These are phyloP conservation scores for Crithidia sp. DNA, from an alignment of 208 protist species.

Conservation along the genomic window DNA sequence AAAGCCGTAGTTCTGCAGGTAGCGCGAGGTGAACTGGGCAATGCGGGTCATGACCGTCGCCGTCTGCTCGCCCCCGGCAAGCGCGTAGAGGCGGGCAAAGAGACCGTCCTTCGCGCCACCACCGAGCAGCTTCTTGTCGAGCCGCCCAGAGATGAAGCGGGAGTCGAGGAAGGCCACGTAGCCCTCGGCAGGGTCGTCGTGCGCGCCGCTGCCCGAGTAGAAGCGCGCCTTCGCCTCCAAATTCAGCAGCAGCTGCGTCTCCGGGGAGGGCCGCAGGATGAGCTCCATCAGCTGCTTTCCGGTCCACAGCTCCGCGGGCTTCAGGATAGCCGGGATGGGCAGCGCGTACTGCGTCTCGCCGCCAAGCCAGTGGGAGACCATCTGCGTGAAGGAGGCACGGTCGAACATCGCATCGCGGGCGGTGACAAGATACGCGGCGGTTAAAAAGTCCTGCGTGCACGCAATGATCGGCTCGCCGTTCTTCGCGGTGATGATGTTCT, in stretches of 20 bases:
- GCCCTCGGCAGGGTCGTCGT: conserved; percentile 90
- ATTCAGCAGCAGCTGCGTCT: conserved; percentile 80
- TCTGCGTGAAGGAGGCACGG: conserved; percentile 86
- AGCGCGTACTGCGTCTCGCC: conserved; percentile 84
- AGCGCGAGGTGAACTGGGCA: conserved; percentile 94
- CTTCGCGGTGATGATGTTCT: conserved; percentile 99
- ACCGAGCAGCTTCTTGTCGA: conserved; percentile 98
- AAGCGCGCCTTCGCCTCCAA: conserved; percentile 92
- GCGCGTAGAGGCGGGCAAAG: conserved; percentile 95
- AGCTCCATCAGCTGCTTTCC: conserved; percentile 99
- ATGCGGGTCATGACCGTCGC: conserved; percentile 96
- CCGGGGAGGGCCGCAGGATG: conserved; percentile 82
- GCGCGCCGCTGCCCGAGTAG: conserved; percentile 73
- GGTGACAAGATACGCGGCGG: conserved; percentile 96
- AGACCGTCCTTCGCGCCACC: conserved; percentile 95
- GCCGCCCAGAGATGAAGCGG: conserved; percentile 94
- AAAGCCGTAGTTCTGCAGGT: conserved; percentile 97
- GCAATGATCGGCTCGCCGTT: conserved; percentile 99
- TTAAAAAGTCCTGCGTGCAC: conserved; percentile 99
- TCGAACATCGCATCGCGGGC: conserved; percentile 97
- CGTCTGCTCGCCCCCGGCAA: conserved; percentile 80
- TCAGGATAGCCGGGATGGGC: conserved; percentile 97
- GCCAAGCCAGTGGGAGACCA: conserved; percentile 91
- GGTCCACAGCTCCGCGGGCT: conserved; percentile 98
- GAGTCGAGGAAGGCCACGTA: conserved; percentile 96